Evolutionary conservation across 1,284 basidiomycete genomes (phyloP), one percentile per base, ranked within the genome.

Genomic region (Rhizoctonia solani): DNA sequence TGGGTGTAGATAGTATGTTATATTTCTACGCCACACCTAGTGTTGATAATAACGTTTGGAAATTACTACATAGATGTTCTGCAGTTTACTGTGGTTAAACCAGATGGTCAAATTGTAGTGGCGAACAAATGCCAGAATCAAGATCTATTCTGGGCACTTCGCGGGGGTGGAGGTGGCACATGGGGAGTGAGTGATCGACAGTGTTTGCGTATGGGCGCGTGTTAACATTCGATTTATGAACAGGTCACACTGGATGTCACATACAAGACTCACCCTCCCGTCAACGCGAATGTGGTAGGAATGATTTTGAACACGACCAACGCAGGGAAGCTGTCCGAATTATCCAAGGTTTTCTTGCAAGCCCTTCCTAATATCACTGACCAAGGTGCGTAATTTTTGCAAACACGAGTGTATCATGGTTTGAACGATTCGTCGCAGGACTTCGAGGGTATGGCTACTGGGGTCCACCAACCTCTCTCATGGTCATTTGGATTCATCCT

Each of bases 121-220:
- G 59, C 59, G 2, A 69, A 69, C 30, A 16, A 27, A 9, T 63
- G 54, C 27, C 41, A 69, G 23, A 56, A 69, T 14, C 54, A 65
- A 27, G 68, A 69, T 41, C 30, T 69, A 2, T 69, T 69, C 30
- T 69, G 68, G 68, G 68, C 59, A 8, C 30, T 69, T 23, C 68
- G 61, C 3, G 68, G 68, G 16, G 68, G 68, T 46, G 68, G 66
- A 13, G 54, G 59, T 21, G 37, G 61, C 21, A 66, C 61, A 8
- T 66, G 52, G 39, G 50, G 61, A 2, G 61, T 66, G 19, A 54
- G 61, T n/a, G 54, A 53, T 53, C 6, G 30, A 41, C 23, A 21
- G 21, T 23, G 21, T 25, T 25, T n/a, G n/a, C n/a, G n/a, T n/a
- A n/a, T n/a, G n/a, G n/a, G n/a, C n/a, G n/a, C n/a, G n/a, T n/a